Percentiles rank a stretch among this genome's conserved stretches.
Conservation (phyloP, 768 basidiomycete species). For the Mrakia gelida region DNA sequence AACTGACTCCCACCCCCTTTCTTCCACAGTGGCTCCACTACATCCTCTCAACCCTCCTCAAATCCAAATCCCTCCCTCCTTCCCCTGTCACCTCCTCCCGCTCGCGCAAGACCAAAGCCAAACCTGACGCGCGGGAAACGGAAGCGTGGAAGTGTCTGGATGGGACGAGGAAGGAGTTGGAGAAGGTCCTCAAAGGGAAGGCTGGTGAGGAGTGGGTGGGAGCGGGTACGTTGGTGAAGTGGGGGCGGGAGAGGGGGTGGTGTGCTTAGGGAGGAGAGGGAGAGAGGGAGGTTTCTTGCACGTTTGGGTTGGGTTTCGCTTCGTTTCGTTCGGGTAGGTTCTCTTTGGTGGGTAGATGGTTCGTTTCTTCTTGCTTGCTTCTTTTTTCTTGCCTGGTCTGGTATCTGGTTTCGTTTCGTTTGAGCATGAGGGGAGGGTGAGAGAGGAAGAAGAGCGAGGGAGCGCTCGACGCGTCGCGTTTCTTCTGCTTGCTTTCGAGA, state of each 20-base stretch:
- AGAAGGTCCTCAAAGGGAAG: not conserved
- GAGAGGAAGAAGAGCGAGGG: too few relatives aligned
- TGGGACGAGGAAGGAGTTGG: not conserved
- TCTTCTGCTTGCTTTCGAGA: too few relatives aligned
- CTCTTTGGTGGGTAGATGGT: too few relatives aligned
- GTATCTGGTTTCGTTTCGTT: too few relatives aligned
- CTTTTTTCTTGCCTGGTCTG: too few relatives aligned
- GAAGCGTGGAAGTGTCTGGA: slow-evolving; percentile 25
- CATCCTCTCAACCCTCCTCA: not conserved
- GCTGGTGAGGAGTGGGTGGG: not conserved
- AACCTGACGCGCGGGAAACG: slow-evolving; percentile 13
- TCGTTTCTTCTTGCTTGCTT: too few relatives aligned
- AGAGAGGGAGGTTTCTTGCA: not conserved
- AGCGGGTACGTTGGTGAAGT: slow-evolving; percentile 13
- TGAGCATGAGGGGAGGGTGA: too few relatives aligned
- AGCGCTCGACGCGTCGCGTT: too few relatives aligned
- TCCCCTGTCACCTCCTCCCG: not conserved
- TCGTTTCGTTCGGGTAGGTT: too few relatives aligned
- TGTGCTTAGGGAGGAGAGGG: slow-evolving; percentile 15
- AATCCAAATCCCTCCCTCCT: not conserved
- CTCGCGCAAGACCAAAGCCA: not conserved
- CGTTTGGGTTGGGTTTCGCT: not conserved
- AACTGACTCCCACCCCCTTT: not conserved
- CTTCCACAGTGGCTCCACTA: not conserved
- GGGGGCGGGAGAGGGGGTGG: slow-evolving; percentile 32